A percentile compares a stretch with the other conserved stretches of the same genome.
Evolutionary conservation across 73 alveolate species (phyloP).

Genomic region (Stentor roeselii): DNA sequence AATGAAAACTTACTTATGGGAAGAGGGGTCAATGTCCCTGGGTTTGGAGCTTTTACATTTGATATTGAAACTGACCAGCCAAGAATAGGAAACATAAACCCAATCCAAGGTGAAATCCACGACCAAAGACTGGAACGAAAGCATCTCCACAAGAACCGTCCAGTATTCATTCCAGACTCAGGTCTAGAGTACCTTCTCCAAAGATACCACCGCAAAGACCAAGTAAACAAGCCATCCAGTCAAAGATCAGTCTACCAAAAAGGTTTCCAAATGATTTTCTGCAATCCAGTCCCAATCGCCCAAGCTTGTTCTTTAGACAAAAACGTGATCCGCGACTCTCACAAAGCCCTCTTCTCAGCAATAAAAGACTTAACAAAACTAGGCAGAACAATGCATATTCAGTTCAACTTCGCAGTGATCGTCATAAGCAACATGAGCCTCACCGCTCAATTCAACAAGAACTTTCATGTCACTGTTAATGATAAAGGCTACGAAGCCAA

Average conservation of each 20-base stretch:
- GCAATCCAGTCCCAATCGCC: constrained; percentile 90
- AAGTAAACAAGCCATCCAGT: constrained; percentile 60
- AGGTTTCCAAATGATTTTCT: constrained; percentile 80
- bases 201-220: constrained; percentile 72
- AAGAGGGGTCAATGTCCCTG: constrained; percentile 66
- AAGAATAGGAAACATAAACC: constrained; percentile 31
- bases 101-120: constrained; percentile 46
- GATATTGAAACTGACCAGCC: constrained; percentile 76
- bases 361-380: constrained; percentile 55
- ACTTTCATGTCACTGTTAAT: constrained; percentile 40
- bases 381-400: constrained; percentile 53
- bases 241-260: constrained; percentile 74
- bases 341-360: constrained; percentile 73
- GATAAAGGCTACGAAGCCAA: constrained; percentile 44
- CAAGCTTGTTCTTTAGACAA: constrained; percentile 71
- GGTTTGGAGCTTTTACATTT: constrained; percentile 83
- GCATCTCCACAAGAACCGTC: constrained; percentile 63
- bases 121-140: constrained; percentile 72
- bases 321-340: constrained; percentile 69
- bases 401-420: constrained; percentile 68
- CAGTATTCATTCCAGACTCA: constrained; percentile 70
- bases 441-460: constrained; percentile 55
- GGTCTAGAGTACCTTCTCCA: constrained; percentile 55
- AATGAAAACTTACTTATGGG: constrained; percentile 73
- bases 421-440: constrained; percentile 51